Evolutionary conservation across 2,329 filamentous ascomycete genomes (phyloP).

Genomic region (Fusarium bulbicola): DNA sequence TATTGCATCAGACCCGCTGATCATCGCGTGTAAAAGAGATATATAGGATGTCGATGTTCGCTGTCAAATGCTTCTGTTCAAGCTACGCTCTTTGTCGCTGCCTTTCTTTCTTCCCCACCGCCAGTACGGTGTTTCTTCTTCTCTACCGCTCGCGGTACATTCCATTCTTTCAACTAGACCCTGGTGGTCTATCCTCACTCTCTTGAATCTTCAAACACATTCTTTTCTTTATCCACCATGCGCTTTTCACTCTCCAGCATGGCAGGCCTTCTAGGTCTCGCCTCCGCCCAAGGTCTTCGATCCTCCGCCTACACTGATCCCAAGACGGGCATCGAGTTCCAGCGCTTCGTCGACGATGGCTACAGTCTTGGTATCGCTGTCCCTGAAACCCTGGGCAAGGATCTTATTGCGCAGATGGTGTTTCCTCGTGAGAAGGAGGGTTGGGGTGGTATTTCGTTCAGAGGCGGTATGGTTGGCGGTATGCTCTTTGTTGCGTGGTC

Average conservation of each 20-base stretch:
- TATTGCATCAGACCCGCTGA: background rate
- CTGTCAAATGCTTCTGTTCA: background rate
- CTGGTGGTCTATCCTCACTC: conserved; percentile 34
- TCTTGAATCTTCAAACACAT: background rate
- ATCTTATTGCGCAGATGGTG: conserved; percentile 65
- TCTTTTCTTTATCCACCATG: conserved; percentile 22
- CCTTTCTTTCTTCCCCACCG: conserved; percentile 22
- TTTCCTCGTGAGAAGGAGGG: conserved; percentile 49
- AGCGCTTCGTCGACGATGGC: conserved; percentile 48
- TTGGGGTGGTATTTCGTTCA: conserved; percentile 59
- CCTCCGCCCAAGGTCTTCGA: conserved; percentile 31
- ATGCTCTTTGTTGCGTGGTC: conserved; percentile 62
- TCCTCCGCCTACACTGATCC: conserved; percentile 50
- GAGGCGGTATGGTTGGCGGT: conserved; percentile 57
- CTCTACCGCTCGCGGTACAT: conserved; percentile 23
- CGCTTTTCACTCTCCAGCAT: conserved; percentile 20
- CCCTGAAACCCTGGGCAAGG: conserved; percentile 57
- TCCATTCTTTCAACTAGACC: conserved; percentile 27
- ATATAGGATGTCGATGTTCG: background rate
- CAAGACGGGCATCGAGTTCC: conserved; percentile 57
- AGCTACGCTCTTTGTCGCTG: conserved; percentile 17
- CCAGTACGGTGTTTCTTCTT: conserved; percentile 19
- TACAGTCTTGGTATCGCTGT: conserved; percentile 61
- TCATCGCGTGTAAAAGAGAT: background rate
- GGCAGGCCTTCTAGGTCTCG: conserved; percentile 37